Evolutionary conservation across 2,329 filamentous ascomycete species (phyloP).

Genomic region (Apiospora malaysiana): DNA sequence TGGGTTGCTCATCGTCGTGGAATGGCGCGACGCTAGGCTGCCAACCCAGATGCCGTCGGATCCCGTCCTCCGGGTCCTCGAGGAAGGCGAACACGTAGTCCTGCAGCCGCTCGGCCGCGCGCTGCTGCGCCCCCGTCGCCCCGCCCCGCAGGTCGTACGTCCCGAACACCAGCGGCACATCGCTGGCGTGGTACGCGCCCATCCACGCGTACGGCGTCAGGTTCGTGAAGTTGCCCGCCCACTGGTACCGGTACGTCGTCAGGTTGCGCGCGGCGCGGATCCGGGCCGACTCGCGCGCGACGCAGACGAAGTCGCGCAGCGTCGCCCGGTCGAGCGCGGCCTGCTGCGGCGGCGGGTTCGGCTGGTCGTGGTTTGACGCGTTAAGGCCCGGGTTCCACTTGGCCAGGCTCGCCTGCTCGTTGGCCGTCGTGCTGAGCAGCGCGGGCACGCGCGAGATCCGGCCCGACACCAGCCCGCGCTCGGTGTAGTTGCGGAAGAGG

Average conservation of each 20-base stretch:
- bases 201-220: slow-evolving; percentile 46
- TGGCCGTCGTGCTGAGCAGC: slow-evolving; percentile 41
- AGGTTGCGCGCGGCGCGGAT: slow-evolving; percentile 30
- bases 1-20: background rate
- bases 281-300: slow-evolving; percentile 27
- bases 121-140: slow-evolving; percentile 33
- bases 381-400: slow-evolving; percentile 35
- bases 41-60: slow-evolving; percentile 27
- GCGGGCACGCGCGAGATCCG: slow-evolving; percentile 35
- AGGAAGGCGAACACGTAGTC: slow-evolving; percentile 36
- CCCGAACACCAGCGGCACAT: slow-evolving; percentile 46
- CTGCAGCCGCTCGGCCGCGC: slow-evolving; percentile 35
- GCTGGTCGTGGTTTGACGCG: slow-evolving; percentile 34
- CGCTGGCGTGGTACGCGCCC: slow-evolving; percentile 48
- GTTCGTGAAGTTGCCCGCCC: slow-evolving; percentile 48
- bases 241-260: slow-evolving; percentile 41
- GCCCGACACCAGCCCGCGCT: slow-evolving; percentile 33
- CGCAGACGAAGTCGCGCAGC: slow-evolving; percentile 32
- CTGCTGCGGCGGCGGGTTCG: slow-evolving; percentile 28
- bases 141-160: slow-evolving; percentile 38
- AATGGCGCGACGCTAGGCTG: background rate
- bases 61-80: slow-evolving; percentile 31
- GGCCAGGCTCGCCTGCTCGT: slow-evolving; percentile 39
- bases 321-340: slow-evolving; percentile 26
- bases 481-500: slow-evolving; percentile 40